A percentile compares a stretch with the other conserved stretches of the same genome.
These are phyloP conservation scores for Kazachstania psychrophila DNA, from an alignment of 805 yeast genomes.

Conservation along the genomic window DNA sequence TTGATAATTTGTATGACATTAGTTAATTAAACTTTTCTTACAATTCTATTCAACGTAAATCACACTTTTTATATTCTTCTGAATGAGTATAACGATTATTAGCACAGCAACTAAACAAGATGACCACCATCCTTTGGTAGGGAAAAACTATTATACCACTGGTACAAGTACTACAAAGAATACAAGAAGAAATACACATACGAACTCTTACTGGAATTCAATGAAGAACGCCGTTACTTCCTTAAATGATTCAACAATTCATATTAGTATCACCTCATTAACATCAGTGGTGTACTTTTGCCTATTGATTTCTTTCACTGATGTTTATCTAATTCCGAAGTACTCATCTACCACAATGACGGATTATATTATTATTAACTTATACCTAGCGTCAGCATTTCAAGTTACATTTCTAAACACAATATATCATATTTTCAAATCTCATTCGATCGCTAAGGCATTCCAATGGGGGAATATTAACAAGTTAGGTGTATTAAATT, in stretches of 20 bases:
- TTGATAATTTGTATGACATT: no score
- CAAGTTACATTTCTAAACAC: constrained; percentile 50
- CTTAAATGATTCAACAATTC: constrained; percentile 7
- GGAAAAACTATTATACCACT: no score
- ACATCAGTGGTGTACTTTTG: constrained; percentile 4
- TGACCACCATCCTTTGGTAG: no score
- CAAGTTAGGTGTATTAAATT: constrained; percentile 57
- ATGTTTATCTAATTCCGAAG: constrained; percentile 17
- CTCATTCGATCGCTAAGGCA: constrained; percentile 46
- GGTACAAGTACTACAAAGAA: background rate
- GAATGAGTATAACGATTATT: no score
- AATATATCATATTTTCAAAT: constrained; percentile 50
- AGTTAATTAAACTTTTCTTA: no score
- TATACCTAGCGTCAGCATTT: constrained; percentile 46
- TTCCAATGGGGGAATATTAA: constrained; percentile 54
- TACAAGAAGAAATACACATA: constrained; percentile 4
- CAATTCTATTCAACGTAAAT: no score
- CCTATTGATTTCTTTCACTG: constrained; percentile 19
- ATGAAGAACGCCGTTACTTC: background rate
- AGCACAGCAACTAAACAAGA: no score
- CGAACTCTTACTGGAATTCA: constrained; percentile 5
- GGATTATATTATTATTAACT: constrained; percentile 41
- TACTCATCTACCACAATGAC: constrained; percentile 26
- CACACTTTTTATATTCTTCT: no score
- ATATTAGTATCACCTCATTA: constrained; percentile 2